Base-by-base conservation (phyloP, 306 rosid genomes). In the Benincasa hispida region DNA sequence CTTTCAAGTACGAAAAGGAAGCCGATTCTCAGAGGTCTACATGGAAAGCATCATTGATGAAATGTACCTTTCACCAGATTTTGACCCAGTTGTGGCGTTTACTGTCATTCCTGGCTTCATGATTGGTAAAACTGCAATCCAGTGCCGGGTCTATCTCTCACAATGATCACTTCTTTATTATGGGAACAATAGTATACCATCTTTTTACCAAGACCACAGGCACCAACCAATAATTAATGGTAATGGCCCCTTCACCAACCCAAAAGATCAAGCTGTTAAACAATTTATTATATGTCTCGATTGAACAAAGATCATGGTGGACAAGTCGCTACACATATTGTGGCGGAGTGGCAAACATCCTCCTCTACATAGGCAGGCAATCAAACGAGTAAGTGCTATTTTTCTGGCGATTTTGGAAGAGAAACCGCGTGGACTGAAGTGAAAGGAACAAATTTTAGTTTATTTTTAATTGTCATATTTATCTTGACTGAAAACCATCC, bases 31-130 rank as follows among this genome's bases (percentile, higher is more conserved):
- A 21, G 98, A 95, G 73, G 93, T 95, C 60, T 95, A 89, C 92
- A 92, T 95, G 97, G 98, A 90, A 80, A 86, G 98, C 72, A 82
- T 90, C 45, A 90, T 84, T 24, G 99, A 95, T 72, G 98, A 90
- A 83, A 73, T 77, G 56, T 77, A 83, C 54, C 83, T 82, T 25
- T 72, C 84, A 21, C 70, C 87, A 47, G 75, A 87, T 79, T 79
- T 88, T 19, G 91, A 93, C 47, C 87, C 91, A 8, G 82, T 81
- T 18, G 98, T 95, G n/a, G 90, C 88, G 9, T 88, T 90, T 82
- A 84, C 96, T 0, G 97, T 89, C 17, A 85, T 92, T 74, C 99
- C 99, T 3, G 99, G 99, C 2, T 95, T 95, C 87, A 87, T 65
- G 66, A 87, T 92, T 19, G 92, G 95, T 73, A 89, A 86, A 89